These are phyloP conservation scores for Pythium pyrilobum DNA, from an alignment of 352 stramenopile species.

Conservation along the genomic window DNA sequence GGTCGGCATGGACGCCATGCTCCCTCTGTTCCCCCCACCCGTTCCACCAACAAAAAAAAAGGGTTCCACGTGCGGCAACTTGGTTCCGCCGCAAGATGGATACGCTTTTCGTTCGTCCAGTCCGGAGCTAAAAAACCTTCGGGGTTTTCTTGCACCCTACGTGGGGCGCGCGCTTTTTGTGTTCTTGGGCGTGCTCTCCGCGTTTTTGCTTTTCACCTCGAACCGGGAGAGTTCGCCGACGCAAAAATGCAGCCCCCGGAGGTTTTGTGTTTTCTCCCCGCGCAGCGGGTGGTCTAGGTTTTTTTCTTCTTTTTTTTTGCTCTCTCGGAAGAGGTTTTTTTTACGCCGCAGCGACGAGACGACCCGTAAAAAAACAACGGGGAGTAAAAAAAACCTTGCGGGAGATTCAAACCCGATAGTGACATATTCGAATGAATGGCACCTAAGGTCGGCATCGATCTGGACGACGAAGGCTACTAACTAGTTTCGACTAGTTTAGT, in stretches of 20 bases:
- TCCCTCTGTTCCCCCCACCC: not conserved
- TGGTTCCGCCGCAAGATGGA: conserved; percentile 5
- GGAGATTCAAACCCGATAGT: too few relatives aligned
- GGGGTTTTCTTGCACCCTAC: conserved; percentile 15
- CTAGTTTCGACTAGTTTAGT: too few relatives aligned
- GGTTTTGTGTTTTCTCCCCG: too few relatives aligned
- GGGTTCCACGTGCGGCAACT: not conserved
- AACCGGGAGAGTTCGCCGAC: too few relatives aligned
- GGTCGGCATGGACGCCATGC: conserved; percentile 9
- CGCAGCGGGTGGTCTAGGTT: conserved; percentile 11
- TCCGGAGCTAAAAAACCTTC: conserved; percentile 8
- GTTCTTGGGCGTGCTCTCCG: not conserved
- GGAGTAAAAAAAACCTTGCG: conserved; percentile 1
- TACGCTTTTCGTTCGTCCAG: conserved; percentile 2
- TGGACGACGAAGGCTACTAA: too few relatives aligned
- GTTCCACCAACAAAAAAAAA: too few relatives aligned
- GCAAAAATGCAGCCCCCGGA: too few relatives aligned
- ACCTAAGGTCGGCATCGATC: too few relatives aligned
- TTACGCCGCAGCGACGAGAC: not conserved
- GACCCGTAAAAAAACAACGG: not conserved
- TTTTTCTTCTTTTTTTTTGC: conserved; percentile 16
- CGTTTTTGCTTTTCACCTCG: conserved; percentile 5
- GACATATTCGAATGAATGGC: not conserved
- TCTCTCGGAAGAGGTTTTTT: conserved; percentile 12
- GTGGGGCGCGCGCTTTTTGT: not conserved